phyloP scores from a whole-genome alignment of 805 yeast species.

The Isabelozyma heimii region DNA sequence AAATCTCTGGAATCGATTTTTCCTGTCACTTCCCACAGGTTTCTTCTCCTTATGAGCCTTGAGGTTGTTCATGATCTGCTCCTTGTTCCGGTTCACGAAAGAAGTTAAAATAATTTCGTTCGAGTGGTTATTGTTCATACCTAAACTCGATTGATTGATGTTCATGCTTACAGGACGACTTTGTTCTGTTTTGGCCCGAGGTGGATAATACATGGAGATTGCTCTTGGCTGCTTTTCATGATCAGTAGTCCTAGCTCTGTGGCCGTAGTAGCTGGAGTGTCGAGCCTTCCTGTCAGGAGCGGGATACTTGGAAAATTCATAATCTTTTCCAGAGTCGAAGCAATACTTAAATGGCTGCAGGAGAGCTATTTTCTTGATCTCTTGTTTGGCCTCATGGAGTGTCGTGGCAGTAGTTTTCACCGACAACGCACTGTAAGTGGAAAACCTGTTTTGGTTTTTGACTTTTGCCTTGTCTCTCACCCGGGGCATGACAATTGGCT shows the following conservation, averaged over 20 bases:
- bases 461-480: neutral
- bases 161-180: neutral
- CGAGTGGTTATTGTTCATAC: neutral
- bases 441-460: neutral
- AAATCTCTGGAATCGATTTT: neutral
- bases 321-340: constrained; percentile 22
- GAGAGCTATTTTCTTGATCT: constrained; percentile 15
- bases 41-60: neutral
- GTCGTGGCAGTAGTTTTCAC: neutral
- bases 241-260: neutral
- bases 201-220: neutral
- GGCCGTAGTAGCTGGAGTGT: neutral
- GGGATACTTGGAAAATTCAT: constrained; percentile 9
- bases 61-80: neutral
- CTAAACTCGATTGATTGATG: neutral
- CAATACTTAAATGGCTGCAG: constrained; percentile 26
- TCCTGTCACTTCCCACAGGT: neutral
- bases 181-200: neutral
- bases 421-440: neutral
- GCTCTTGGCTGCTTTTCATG: neutral
- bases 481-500: too few species aligned
- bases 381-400: constrained; percentile 9
- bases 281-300: neutral
- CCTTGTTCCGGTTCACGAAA: neutral
- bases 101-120: neutral